Evolutionary conservation across 495 filamentous ascomycete genomes (phyloP).

Genomic region (Lineolata rhizophorae): DNA sequence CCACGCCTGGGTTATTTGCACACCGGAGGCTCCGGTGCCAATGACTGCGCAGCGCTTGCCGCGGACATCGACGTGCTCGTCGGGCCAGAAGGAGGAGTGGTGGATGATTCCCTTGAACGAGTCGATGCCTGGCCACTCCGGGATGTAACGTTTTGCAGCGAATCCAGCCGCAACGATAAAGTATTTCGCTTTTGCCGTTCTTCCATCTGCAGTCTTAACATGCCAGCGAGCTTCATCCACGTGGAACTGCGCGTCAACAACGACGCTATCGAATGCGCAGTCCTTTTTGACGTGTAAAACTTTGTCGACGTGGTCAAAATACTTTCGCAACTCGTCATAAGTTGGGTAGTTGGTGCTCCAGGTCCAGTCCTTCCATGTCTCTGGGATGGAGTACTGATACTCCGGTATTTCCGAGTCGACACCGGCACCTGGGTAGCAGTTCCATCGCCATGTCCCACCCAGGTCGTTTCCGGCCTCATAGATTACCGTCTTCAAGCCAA

Average conservation of each 20-base stretch:
- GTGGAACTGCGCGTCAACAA: conserved; percentile 26
- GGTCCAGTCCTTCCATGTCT: conserved; percentile 30
- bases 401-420: conserved; percentile 28
- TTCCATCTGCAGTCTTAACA: conserved; percentile 25
- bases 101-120: conserved; percentile 29
- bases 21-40: conserved; percentile 36
- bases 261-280: conserved; percentile 24
- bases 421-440: conserved; percentile 10
- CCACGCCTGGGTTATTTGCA: conserved; percentile 31
- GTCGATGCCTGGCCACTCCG: conserved; percentile 28
- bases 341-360: conserved; percentile 30
- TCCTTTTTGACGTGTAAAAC: conserved; percentile 28
- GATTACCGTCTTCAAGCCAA: conserved; percentile 12
- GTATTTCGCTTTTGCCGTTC: conserved; percentile 21
- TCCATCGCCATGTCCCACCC: conserved; percentile 14
- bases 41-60: conserved; percentile 31
- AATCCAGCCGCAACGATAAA: conserved; percentile 26
- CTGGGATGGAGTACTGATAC: conserved; percentile 29
- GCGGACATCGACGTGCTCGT: conserved; percentile 22
- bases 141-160: conserved; percentile 22
- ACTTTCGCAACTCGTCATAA: conserved; percentile 25
- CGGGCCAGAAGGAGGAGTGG: conserved; percentile 39
- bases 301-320: conserved; percentile 33
- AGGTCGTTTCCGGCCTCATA: conserved; percentile 10
- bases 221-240: conserved; percentile 20